Conservation (phyloP, 2,329 filamentous ascomycete genomes). For the Cordyceps javanica region DNA sequence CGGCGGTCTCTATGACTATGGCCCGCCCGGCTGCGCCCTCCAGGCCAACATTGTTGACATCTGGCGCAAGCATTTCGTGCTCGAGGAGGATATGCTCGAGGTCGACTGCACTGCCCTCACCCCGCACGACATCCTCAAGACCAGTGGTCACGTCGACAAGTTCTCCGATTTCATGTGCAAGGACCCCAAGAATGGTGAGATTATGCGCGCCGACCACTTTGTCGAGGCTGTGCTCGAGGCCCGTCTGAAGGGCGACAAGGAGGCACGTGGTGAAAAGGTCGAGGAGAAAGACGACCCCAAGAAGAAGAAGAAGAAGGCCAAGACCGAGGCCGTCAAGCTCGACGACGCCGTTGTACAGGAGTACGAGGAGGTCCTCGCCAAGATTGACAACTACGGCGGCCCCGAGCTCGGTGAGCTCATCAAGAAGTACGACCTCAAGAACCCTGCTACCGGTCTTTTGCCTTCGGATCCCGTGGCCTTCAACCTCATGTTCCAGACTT, state of each 20-base stretch:
- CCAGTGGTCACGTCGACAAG: slow-evolving; percentile 92
- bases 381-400: slow-evolving; percentile 92
- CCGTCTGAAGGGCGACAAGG: slow-evolving; percentile 82
- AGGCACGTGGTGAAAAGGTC: slow-evolving; percentile 78
- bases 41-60: slow-evolving; percentile 82
- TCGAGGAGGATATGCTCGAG: slow-evolving; percentile 93
- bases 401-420: slow-evolving; percentile 82
- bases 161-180: slow-evolving; percentile 99
- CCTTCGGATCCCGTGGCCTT: slow-evolving; percentile 80
- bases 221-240: slow-evolving; percentile 90
- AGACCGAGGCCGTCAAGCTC: slow-evolving; percentile 72
- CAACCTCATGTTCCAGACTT: slow-evolving; percentile 98
- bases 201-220: slow-evolving; percentile 91
- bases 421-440: slow-evolving; percentile 84
- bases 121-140: slow-evolving; percentile 89
- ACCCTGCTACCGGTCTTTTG: slow-evolving; percentile 71
- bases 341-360: slow-evolving; percentile 81
- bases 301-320: slow-evolving; percentile 89
- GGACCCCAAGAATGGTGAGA: slow-evolving; percentile 95
- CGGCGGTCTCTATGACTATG: slow-evolving; percentile 87
- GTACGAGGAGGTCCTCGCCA: slow-evolving; percentile 86
- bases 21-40: slow-evolving; percentile 78
- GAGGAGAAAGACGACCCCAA: slow-evolving; percentile 66
- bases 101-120: slow-evolving; percentile 93
- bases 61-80: slow-evolving; percentile 89